These are phyloP conservation scores for Boletus vermiculosoides DNA, from an alignment of 768 basidiomycete genomes.

Conservation along the genomic window DNA sequence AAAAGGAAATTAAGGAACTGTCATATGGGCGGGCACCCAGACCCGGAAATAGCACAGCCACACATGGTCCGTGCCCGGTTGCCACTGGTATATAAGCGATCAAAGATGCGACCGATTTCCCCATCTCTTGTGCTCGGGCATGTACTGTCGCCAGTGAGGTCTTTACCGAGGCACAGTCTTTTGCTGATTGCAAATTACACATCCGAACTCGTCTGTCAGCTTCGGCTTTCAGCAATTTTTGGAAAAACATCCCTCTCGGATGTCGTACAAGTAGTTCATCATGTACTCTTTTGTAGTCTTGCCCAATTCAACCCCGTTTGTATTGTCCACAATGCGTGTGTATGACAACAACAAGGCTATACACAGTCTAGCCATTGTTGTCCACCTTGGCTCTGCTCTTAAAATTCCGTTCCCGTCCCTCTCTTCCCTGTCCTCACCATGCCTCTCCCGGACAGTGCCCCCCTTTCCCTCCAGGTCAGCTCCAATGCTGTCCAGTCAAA, in stretches of 20 bases:
- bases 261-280: not conserved
- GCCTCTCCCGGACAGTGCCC: conserved; percentile 60
- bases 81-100: not conserved
- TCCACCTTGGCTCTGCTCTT: no score
- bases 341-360: no score
- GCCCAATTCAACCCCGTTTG: no score
- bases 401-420: no score
- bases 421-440: no score
- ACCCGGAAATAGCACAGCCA: not conserved
- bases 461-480: conserved; percentile 58
- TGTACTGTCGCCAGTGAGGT: conserved; percentile 96
- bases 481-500: conserved; percentile 53
- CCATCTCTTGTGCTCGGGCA: conserved; percentile 93
- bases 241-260: conserved; percentile 40
- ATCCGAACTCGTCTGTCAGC: conserved; percentile 92
- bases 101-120: conserved; percentile 15
- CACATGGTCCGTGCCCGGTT: not conserved
- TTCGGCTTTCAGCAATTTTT: conserved; percentile 93
- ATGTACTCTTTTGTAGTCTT: no score
- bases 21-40: no score
- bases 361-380: no score
- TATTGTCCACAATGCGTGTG: no score
- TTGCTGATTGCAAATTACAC: conserved; percentile 98
- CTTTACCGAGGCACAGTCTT: conserved; percentile 92
- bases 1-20: no score